Base-by-base conservation (phyloP, 306 rosid genomes). In the Medicago arabica region DNA sequence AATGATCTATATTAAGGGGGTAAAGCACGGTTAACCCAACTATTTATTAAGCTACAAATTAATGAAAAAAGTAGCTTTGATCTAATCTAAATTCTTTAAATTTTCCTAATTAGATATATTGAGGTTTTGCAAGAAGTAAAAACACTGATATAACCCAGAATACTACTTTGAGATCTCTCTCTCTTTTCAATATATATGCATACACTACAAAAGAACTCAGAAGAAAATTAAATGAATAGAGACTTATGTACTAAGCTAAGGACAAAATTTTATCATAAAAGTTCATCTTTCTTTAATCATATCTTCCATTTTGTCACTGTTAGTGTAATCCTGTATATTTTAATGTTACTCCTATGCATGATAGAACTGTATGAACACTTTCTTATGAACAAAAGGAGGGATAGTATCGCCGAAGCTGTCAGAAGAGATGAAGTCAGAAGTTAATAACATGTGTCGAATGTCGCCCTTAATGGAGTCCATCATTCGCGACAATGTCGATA, bases 221-320 rank as follows among this genome's bases (percentile, higher is more conserved):
- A 13, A 49, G 7, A 41, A 25, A 61, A 70, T 5, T 4, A 25
- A 19, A 40, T n/a, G 16, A 51, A 64, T n/a, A 51, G n/a, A 46
- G 44, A 64, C 16, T 55, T 67, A 21, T 63, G 51, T 51, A 61
- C 70, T 12, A 70, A 19, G 38, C 65, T 74, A 68, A 43, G 11
- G 12, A 71, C 23, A 81, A 77, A 67, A 54, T 54, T 51, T 44
- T 39, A 34, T 40, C 13, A 39, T 58, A 55, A 58, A 11, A 55
- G 8, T 74, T 15, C 62, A 60, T 50, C 9, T 54, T 75, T 70
- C 74, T 64, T 81, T 53, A 61, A 71, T 51, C 38, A 57, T 65
- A 74, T 67, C 75, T 43, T 78, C 59, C 72, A 82, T 36, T 40
- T 63, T 74, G 69, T 77, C 55, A 75, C 19, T 82, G 75, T 75